Base-by-base conservation (phyloP, 257 asterid species). In the Solanum chilense region DNA sequence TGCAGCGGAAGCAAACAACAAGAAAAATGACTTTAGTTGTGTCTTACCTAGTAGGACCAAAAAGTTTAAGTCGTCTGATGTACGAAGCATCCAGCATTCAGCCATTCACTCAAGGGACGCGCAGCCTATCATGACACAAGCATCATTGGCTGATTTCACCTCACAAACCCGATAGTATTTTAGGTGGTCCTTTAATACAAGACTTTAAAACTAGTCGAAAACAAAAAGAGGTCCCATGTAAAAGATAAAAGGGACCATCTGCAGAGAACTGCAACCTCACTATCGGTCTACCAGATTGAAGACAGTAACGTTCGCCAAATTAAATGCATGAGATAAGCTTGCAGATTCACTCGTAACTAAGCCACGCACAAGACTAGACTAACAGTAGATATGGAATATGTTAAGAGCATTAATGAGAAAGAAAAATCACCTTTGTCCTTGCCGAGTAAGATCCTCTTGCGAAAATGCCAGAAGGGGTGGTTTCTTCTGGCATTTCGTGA, bases 381-480 rank as follows among this genome's bases (percentile, higher is more conserved):
- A 49, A 80, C 20, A 29, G 85, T 49, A 80, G 42, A 80, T 18
- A 10, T 47, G 6, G 68, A 78, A 10, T 47, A 80, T 45, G 29
- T 47, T 29, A 80, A 25, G 58, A 25, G 42, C 18, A 14, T 39
- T 27, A 44, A 87, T 6, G 27, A 25, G 64, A 70, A 25, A 90
- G 5, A 12, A 31, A n/a, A 41, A 45, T 83, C 60, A 95, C 99
- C 98, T 94, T 96, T 71, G 99, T 92, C 94, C 90, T 94, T 45
- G 99, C 99, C 2, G 98, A 80, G 91, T 97, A 97, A 12, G 99
- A 92, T 82, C 99, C 99, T 88, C 98, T 91, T 23, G 98, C 99
- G 33, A 97, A 96, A 70, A 97, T 90, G 77, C 99, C 99, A 84
- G 98, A 90, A 75, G 99, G 99, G 73, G 99, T 97, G 2, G 95